A percentile compares a stretch with the other conserved stretches of the same genome.
Evolutionary conservation across 805 yeast species (phyloP).

Genomic region (Pichia rugopelliculosa): DNA sequence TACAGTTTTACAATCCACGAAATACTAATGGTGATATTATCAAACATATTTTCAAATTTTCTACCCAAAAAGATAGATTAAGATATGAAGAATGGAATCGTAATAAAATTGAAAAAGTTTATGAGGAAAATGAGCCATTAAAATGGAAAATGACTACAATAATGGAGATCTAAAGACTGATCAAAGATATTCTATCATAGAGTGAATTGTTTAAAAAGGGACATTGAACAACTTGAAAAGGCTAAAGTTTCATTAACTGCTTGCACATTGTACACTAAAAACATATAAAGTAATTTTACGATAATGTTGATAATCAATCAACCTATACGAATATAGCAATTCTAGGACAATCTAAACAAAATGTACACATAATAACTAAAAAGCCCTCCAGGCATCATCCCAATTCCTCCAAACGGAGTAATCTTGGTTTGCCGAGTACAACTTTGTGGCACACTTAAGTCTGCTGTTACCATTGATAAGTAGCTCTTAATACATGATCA

Average conservation of each 20-base stretch:
- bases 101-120: neutral
- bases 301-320: too few species aligned
- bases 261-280: too few species aligned
- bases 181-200: too few species aligned
- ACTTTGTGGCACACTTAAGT: neutral
- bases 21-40: slow-evolving; percentile 21
- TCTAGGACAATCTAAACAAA: too few species aligned
- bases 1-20: slow-evolving; percentile 20
- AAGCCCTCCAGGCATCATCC: neutral
- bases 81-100: slow-evolving; percentile 15
- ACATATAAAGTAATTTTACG: too few species aligned
- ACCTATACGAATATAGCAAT: too few species aligned
- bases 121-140: slow-evolving; percentile 16
- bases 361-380: too few species aligned
- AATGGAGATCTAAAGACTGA: slow-evolving; percentile 4
- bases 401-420: neutral
- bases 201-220: too few species aligned
- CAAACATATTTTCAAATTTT: slow-evolving; percentile 23
- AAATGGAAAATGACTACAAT: slow-evolving; percentile 24
- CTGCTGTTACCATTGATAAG: neutral
- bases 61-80: slow-evolving; percentile 22
- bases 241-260: too few species aligned
- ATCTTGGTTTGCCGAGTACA: neutral
- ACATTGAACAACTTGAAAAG: too few species aligned
- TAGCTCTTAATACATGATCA: neutral